These are phyloP conservation scores for Yamadazyma sp. DNA, from an alignment of 805 yeast genomes.

Conservation along the genomic window DNA sequence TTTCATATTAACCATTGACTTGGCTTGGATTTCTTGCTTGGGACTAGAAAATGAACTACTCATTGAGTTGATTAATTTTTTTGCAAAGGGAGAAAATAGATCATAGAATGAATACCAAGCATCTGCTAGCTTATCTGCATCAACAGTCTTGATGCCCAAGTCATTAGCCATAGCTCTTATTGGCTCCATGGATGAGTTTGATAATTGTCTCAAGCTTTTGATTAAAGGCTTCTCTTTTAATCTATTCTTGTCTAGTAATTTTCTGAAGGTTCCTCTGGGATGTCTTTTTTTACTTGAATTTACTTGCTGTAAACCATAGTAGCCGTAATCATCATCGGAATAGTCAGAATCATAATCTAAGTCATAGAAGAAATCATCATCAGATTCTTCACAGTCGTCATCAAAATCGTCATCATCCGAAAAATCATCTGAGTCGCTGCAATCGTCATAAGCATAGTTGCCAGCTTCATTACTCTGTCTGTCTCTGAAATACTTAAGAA, in stretches of 20 bases:
- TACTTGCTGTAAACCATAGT: too few relatives aligned
- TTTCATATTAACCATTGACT: too few relatives aligned
- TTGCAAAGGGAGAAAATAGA: conserved; percentile 5
- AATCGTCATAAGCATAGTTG: neutral
- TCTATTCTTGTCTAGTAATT: conserved; percentile 1
- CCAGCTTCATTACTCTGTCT: neutral
- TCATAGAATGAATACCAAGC: conserved; percentile 6
- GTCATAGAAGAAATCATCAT: conserved; percentile 3
- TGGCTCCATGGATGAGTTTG: conserved; percentile 6
- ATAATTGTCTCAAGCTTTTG: neutral
- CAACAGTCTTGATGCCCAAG: neutral
- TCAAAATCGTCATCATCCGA: conserved; percentile 2
- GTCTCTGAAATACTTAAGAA: conserved; percentile 4
- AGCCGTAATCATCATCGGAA: conserved; percentile 1
- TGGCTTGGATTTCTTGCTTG: neutral
- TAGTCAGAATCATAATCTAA: conserved; percentile 4
- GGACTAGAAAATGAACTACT: neutral
- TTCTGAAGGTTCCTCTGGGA: neutral
- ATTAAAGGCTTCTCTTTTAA: conserved; percentile 6
- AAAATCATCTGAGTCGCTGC: conserved; percentile 1
- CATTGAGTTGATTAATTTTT: conserved; percentile 1
- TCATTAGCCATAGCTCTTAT: conserved; percentile 3
- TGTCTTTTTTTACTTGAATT: neutral
- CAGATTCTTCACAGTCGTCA: conserved; percentile 1
- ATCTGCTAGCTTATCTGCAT: conserved; percentile 1